Evolutionary conservation across 495 filamentous ascomycete species (phyloP), one percentile per base, ranked within the genome.

Genomic region (Chaetomium cochliodes): DNA sequence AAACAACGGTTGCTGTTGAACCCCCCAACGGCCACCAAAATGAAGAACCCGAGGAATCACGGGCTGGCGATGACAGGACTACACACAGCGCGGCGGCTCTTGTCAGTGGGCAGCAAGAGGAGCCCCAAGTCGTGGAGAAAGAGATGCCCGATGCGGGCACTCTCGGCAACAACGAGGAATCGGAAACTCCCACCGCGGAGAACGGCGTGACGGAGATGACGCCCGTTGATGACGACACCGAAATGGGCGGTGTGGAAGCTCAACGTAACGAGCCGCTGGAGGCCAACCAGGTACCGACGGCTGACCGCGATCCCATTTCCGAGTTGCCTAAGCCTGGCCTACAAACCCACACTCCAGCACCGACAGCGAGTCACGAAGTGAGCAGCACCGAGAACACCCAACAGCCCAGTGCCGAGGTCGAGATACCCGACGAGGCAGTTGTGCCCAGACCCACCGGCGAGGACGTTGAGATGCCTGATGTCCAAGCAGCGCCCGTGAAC

Each of bases 401-500:
- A 11, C 33, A 37, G 33, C 33, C 33, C 33, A 8, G 5, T 37
- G 33, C 33, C 5, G 5, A 37, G 9, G 33, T 11, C 33, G 33
- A 37, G 1, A 37, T 37, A 1, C 9, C 33, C 33, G 9, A 37
- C 33, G 5, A 37, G 33, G 42, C n/a, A 12, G 60, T 20, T 11
- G 15, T 2, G n/a, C 26, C 44, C 3, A 47, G 33, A 8, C 33
- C 9, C 16, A 16, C 41, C 41, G 16, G 37, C 6, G 25, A 37
- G 51, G 52, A 55, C 26, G 39, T 37, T 2, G 33, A 62, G 49
- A 42, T 42, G 49, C 12, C 58, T 2, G 57, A 60, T 60, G 25
- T 41, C 8, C 33, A 37, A 37, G 6, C 33, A 37, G 5, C 33
- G 33, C 5, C 33, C 33, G 33, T 8, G 6, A 37, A 7, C 33